Evolutionary conservation across 225 moss, liverwort and hornwort species (phyloP), one percentile per base, ranked within the genome.

Genomic region (Marchantia paleacea): DNA sequence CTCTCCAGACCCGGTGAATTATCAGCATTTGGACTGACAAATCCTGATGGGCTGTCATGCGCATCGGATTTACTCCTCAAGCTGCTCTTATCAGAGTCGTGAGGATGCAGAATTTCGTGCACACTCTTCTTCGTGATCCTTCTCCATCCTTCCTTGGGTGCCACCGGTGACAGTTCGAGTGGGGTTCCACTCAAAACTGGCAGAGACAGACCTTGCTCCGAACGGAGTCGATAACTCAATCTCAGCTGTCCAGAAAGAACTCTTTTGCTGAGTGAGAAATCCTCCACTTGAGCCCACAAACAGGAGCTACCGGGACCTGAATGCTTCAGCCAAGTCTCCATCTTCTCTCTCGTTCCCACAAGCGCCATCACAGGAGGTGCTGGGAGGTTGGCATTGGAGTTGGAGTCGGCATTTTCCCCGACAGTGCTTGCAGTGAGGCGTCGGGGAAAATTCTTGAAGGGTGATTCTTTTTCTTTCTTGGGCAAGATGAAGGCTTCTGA

Each of bases 311-410:
- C 89, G 2, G 87, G 82, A 31, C 94, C 91, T 0, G 77, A 86
- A 69, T 91, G 83, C 16, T 80, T 79, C 75, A 94, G 80, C 92
- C 96, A 96, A 28, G 89, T 86, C 48, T 94, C 87, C 30, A 96
- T 89, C 10, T 80, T 87, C 75, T 89, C 90, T 69, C 2, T 68
- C 10, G 89, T 85, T 55, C 94, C 94, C 55, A 94, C 79, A 71
- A 96, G 79, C 58, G 90, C 71, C 75, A 80, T 88, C 81, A 96
- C 72, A 2, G 24, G 72, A 75, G 47, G n/a, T 70, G 39, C 74
- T 48, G 19, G 50, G 20, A 16, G 9, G 26, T 39, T 66, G 9
- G 55, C 16, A 10, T 65, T 74, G 20, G 48, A 0, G 14, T 31
- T 19, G 19, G 62, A 69, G 48, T 16, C 28, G 20, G 13, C 49